phyloP scores from a whole-genome alignment of 306 rosid genomes.

The Leucaena leucocephala region DNA sequence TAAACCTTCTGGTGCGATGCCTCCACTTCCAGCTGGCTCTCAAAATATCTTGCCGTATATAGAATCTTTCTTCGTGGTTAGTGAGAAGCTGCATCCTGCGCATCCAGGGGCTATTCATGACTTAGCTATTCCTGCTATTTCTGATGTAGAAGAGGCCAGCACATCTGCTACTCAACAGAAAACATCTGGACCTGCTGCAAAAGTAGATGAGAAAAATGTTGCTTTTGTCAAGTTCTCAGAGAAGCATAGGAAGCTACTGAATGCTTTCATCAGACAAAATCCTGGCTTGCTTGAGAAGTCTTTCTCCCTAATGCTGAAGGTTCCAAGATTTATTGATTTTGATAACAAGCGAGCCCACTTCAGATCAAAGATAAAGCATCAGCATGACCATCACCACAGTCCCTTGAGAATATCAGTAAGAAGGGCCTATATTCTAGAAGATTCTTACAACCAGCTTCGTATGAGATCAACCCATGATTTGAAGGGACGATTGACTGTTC shows the following conservation, averaged over 20 bases:
- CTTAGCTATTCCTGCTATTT: conserved; percentile 53
- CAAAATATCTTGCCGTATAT: conserved; percentile 92
- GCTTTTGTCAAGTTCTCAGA: conserved; percentile 89
- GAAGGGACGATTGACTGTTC: conserved; percentile 95
- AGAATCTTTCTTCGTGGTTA: conserved; percentile 92
- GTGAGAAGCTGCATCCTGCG: conserved; percentile 92
- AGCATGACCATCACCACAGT: conserved; percentile 91
- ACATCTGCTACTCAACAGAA: conserved; percentile 65
- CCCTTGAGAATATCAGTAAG: conserved; percentile 93
- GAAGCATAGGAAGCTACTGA: conserved; percentile 89
- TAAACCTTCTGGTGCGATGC: conserved; percentile 69
- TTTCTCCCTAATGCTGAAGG: conserved; percentile 86
- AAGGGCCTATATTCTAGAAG: conserved; percentile 94
- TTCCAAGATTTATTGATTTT: conserved; percentile 89
- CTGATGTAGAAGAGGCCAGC: conserved; percentile 78
- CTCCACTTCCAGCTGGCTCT: conserved; percentile 92
- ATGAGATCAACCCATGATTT: conserved; percentile 82
- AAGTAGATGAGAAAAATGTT: conserved; percentile 77
- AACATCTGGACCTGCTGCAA: conserved; percentile 54
- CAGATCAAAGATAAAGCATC: conserved; percentile 94
- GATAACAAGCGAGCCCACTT: conserved; percentile 95
- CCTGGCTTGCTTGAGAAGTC: conserved; percentile 96
- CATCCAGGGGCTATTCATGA: conserved; percentile 71
- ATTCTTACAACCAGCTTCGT: conserved; percentile 95
- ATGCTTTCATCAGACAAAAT: conserved; percentile 95